Percentiles rank a stretch among this genome's conserved stretches.
These are phyloP conservation scores for Agrostemma githago DNA, from an alignment of 148 eudicot species.

Conservation along the genomic window DNA sequence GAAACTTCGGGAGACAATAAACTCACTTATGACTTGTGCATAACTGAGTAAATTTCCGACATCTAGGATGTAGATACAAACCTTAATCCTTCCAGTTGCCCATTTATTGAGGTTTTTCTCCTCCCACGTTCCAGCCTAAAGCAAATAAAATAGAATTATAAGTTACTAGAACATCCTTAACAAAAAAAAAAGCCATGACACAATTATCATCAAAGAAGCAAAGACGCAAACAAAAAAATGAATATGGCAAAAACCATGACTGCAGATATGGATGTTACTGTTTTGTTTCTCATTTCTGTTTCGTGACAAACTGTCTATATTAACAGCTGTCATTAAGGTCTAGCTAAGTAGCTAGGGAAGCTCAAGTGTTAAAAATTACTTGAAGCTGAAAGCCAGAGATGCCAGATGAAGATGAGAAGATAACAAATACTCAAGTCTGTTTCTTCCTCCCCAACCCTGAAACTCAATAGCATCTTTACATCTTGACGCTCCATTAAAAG, in stretches of 20 bases:
- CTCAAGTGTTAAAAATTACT: not conserved
- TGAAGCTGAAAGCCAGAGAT: not conserved
- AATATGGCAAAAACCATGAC: not conserved
- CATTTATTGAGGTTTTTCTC: conserved; percentile 89
- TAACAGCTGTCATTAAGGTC: not conserved
- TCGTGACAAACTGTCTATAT: not conserved
- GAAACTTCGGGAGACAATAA: not conserved
- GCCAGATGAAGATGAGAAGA: not conserved
- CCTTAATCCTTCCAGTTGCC: conserved; percentile 88
- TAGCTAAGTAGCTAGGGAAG: not conserved
- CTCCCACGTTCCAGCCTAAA: conserved; percentile 99
- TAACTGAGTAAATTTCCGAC: not conserved
- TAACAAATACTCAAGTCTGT: not conserved
- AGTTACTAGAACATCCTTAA: not conserved
- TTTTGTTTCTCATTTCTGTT: not conserved
- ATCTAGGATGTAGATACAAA: conserved; percentile 23
- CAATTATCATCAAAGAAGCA: not conserved
- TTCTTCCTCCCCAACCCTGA: not conserved
- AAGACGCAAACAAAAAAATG: not conserved
- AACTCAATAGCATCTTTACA: not conserved
- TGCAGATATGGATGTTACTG: not conserved
- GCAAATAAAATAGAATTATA: not conserved
- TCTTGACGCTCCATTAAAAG: not conserved
- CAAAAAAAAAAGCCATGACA: not conserved
- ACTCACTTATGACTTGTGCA: not conserved